A percentile compares a stretch with the other conserved stretches of the same genome.
phyloP scores from a whole-genome alignment of 2,329 filamentous ascomycete genomes.

The Fusarium temperatum region DNA sequence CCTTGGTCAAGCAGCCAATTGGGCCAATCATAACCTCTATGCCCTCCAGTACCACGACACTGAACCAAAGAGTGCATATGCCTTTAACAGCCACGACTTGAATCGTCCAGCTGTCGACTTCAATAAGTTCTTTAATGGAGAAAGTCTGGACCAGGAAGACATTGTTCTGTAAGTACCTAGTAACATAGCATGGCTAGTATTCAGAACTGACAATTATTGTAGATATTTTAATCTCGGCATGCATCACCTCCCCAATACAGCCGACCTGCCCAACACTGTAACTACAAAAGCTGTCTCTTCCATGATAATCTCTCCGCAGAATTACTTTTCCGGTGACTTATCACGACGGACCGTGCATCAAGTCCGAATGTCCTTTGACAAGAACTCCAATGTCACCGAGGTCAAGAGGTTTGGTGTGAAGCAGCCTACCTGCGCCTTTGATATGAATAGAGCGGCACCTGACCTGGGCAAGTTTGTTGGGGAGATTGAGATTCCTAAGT shows the following conservation, averaged over 20 bases:
- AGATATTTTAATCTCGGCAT: slow-evolving; percentile 32
- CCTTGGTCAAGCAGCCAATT: slow-evolving; percentile 56
- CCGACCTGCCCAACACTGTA: slow-evolving; percentile 23
- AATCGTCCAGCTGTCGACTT: slow-evolving; percentile 50
- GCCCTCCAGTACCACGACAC: slow-evolving; percentile 61
- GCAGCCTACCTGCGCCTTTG: slow-evolving; percentile 19
- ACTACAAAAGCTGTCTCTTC: slow-evolving; percentile 22
- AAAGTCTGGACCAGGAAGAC: slow-evolving; percentile 23
- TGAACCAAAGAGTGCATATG: slow-evolving; percentile 57
- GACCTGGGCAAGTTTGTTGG: slow-evolving; percentile 22
- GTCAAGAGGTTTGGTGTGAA: slow-evolving; percentile 20
- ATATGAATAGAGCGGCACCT: slow-evolving; percentile 7
- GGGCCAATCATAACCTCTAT: slow-evolving; percentile 61
- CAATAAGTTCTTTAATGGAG: slow-evolving; percentile 16
- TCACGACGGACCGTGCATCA: slow-evolving; percentile 23
- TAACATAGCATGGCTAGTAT: accelerated
- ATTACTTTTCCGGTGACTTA: slow-evolving; percentile 16
- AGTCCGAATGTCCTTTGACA: slow-evolving; percentile 13
- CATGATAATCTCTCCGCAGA: slow-evolving; percentile 23
- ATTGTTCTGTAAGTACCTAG: slow-evolving; percentile 11
- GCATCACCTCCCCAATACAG: slow-evolving; percentile 30
- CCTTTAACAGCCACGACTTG: slow-evolving; percentile 56
- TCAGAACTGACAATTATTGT: neutral
- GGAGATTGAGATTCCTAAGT: slow-evolving; percentile 26
- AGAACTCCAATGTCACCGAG: slow-evolving; percentile 4